Percentiles rank a stretch among this genome's conserved stretches.
These are phyloP conservation scores for Camptophora hylomeconis DNA, from an alignment of 2,329 filamentous ascomycete species.

Conservation along the genomic window DNA sequence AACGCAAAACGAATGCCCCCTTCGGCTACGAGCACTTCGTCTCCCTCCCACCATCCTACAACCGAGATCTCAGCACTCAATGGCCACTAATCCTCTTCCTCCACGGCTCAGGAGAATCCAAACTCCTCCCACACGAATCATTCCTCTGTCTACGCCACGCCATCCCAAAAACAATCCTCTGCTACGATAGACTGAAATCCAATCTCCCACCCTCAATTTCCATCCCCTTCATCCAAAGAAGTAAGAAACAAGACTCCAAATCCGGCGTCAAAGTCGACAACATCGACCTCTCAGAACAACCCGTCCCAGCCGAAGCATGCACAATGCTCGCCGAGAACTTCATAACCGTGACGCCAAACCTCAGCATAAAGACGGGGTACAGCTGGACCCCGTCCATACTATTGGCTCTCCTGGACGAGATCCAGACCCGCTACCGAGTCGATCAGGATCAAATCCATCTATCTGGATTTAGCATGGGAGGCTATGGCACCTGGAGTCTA, in stretches of 20 bases:
- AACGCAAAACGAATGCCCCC: conserved; percentile 9
- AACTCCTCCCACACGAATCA: conserved; percentile 7
- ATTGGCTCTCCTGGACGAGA: conserved; percentile 10
- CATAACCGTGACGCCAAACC: conserved; percentile 10
- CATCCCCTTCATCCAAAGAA: conserved; percentile 6
- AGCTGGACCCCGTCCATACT: conserved; percentile 11
- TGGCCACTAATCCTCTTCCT: conserved; percentile 12
- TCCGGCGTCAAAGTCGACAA: conserved; percentile 8
- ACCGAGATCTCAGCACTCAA: conserved; percentile 1
- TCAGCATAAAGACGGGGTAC: conserved; percentile 11
- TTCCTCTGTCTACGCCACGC: conserved; percentile 9
- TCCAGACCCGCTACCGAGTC: conserved; percentile 9
- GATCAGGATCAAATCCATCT: conserved; percentile 10
- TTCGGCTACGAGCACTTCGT: conserved; percentile 13
- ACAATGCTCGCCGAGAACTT: conserved; percentile 9
- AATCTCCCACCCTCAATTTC: conserved; percentile 4
- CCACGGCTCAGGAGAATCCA: conserved; percentile 10
- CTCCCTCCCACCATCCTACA: conserved; percentile 9
- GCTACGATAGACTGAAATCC: conserved; percentile 10
- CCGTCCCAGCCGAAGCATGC: conserved; percentile 7
- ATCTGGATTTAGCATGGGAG: conserved; percentile 12
- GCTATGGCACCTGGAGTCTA: conserved; percentile 11
- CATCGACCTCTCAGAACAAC: too few relatives aligned
- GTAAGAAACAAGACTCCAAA: conserved; percentile 5
- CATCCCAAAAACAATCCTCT: conserved; percentile 11